A percentile compares a stretch with the other conserved stretches of the same genome.
phyloP scores from a whole-genome alignment of 495 filamentous ascomycete genomes.

The Penicillium egyptiacum region DNA sequence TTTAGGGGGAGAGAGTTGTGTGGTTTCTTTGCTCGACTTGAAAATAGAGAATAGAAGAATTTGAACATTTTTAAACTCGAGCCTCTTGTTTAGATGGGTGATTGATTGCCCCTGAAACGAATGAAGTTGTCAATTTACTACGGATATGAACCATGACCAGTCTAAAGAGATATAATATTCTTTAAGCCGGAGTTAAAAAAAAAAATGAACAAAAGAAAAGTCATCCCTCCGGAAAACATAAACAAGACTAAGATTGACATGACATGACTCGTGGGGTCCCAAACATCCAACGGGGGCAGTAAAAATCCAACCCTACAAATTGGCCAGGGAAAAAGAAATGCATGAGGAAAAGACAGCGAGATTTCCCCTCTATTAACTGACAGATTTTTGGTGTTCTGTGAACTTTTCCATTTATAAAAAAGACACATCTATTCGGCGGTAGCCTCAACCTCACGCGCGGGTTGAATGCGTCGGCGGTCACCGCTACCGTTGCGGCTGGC shows the following conservation, averaged over 20 bases:
- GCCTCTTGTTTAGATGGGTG: not conserved
- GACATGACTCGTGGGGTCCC: conserved; percentile 44
- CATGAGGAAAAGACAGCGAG: conserved; percentile 26
- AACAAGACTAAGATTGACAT: conserved; percentile 28
- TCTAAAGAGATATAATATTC: conserved; percentile 29
- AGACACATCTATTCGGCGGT: conserved; percentile 31
- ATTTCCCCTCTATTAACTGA: conserved; percentile 31
- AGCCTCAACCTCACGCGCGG: conserved; percentile 36
- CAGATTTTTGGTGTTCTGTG: conserved; percentile 28
- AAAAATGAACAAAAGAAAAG: conserved; percentile 19
- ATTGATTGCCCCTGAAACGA: not conserved
- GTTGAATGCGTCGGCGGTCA: conserved; percentile 39
- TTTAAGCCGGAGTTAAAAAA: conserved; percentile 16
- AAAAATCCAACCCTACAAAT: conserved; percentile 28
- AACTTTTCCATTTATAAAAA: conserved; percentile 26
- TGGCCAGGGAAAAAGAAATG: conserved; percentile 25
- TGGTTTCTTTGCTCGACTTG: conserved; percentile 9
- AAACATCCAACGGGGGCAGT: conserved; percentile 28
- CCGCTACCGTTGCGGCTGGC: conserved; percentile 30
- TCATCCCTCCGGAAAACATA: conserved; percentile 30
- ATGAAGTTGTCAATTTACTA: not conserved
- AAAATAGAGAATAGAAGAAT: conserved; percentile 7
- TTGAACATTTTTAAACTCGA: not conserved
- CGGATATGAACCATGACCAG: not conserved
- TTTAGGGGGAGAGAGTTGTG: not conserved